Base-by-base conservation (phyloP, 352 stramenopile species). In the Thalassiosira livingstoniorum region DNA sequence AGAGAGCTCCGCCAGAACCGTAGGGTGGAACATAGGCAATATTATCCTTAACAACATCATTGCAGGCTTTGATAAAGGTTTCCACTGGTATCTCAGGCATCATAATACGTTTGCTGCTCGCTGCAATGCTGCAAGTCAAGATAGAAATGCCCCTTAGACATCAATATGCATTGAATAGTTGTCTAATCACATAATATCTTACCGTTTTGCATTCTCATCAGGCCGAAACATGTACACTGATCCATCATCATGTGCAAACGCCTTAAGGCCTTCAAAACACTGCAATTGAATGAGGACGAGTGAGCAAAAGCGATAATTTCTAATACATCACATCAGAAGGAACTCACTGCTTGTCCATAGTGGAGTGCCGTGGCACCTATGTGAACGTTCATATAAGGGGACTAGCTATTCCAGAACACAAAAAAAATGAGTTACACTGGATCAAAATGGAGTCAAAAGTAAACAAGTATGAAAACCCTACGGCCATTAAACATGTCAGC, bases 201-300 rank as follows among this genome's bases (percentile, higher is more conserved):
- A 84, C 82, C 95, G 87, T 54, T 94, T 92, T 18, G 92, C 89
- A 85, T 97, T 97, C 76, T 95, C 93, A 55, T 96, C 75, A 29
- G 95, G 94, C 69, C 95, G 90, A 83, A 97, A 97, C 11, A 97
- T 77, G 57, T 93, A 87, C 0, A 97, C 93, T 60, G 80, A 81
- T 75, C 87, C 90, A 82, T 97, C 94, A 76, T 92, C 82, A 58
- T 95, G 87, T 55, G 86, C 87, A 83, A 97, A 97, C 25, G 95
- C 95, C 83, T 97, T 97, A 1, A 97, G 78, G 35, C 95, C 95
- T 84, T 97, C 95, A 85, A 97, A 97, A 60, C 88, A 93, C 5
- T n/a, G n/a, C n/a, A n/a, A n/a, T n/a, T n/a, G n/a, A n/a, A n/a
- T n/a, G n/a, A n/a, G n/a, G n/a, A n/a, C n/a, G n/a, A n/a, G n/a